Evolutionary conservation across 2,329 filamentous ascomycete genomes (phyloP), one percentile per base, ranked within the genome.

Genomic region (Leptosphaerulina australis): DNA sequence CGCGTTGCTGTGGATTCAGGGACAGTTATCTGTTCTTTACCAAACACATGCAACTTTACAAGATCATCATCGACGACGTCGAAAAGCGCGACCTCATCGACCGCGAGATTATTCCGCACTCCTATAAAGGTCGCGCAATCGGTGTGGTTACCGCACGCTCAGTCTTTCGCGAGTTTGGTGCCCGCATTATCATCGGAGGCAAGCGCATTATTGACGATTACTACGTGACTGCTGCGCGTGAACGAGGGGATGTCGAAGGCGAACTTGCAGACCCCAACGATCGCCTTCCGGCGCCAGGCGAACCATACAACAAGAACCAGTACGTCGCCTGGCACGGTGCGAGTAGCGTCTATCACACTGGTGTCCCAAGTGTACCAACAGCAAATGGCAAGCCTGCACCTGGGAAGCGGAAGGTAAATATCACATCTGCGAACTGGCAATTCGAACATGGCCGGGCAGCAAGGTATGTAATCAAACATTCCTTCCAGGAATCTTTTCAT

Each of bases 11-110:
- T 46, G 94, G 94, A 12, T 99, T 99, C 81, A 84, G 94, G 61
- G 94, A 99, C 79, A 97, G 92, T 58, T 99, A 99, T 69, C 84
- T 99, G 20, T 97, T 99, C 81, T 99, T 99, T 80, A 95, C 94
- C 58, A 99, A 97, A 76, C 94, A 99, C 75, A 89, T 90, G 70
- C 87, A 91, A 66, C 87, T 99, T 11, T 94, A 91, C 83, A 99
- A 99, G 78, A 96, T 99, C 67, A 96, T 99, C 65, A 90, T 97
- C 48, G 91, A 92, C 64, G 94, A 99, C 59, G 88, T 94, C n/a
- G 93, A 96, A 75, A 99, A 99, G 79, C 86, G 88, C 53, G 92
- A 97, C 74, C 83, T 99, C 78, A 99, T 99, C 68, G 91, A 95
- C 62, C 86, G 94, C 53, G 89, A 95, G 5, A 88, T 99, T 68